These are phyloP conservation scores for Botrytis paeoniae DNA, from an alignment of 2,329 filamentous ascomycete species.

Conservation along the genomic window DNA sequence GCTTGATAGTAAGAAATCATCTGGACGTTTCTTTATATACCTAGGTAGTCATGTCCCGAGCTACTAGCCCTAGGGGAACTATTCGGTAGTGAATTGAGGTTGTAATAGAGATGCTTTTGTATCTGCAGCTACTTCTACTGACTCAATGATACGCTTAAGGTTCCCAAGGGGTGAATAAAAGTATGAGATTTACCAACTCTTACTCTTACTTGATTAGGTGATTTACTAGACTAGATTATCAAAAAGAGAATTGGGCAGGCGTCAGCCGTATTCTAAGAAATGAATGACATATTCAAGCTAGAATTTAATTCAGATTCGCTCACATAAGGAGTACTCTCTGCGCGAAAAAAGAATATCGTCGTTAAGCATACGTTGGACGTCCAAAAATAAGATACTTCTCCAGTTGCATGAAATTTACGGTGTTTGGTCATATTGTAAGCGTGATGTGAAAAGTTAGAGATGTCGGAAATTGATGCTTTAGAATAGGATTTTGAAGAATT, in stretches of 20 bases:
- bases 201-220: background rate
- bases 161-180: background rate
- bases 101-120: background rate
- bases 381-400: fast-evolving
- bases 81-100: background rate
- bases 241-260: no score
- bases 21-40: background rate
- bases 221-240: no score
- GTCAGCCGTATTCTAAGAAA: no score
- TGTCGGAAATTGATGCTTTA: no score
- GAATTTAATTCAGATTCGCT: no score
- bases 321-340: no score
- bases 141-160: background rate
- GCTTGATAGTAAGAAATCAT: background rate
- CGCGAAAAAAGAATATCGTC: no score
- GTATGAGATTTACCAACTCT: background rate
- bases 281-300: no score
- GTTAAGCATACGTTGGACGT: fast-evolving
- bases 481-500: background rate
- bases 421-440: background rate
- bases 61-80: fast-evolving
- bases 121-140: background rate
- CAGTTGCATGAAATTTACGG: fast-evolving
- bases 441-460: no score
- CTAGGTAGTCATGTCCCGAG: background rate